Conservation (phyloP, 2,329 filamentous ascomycete species). For the Cadophora sp. region DNA sequence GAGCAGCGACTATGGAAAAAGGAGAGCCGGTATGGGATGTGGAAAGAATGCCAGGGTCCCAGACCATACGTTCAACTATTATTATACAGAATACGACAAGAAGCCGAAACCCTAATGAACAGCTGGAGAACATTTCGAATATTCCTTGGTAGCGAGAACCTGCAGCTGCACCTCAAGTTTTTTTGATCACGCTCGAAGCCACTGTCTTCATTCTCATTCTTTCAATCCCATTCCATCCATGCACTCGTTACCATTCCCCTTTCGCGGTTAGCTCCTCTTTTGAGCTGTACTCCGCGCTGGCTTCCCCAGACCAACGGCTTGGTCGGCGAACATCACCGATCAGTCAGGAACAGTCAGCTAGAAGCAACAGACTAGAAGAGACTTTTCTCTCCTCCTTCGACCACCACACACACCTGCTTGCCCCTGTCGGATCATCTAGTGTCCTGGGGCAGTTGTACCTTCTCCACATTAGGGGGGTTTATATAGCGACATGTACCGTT, state of each 20-base stretch:
- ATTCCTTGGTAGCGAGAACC: conserved; percentile 24
- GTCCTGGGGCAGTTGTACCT: not conserved
- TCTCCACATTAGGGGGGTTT: conserved; percentile 25
- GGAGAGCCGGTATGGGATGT: not conserved
- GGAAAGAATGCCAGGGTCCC: not conserved
- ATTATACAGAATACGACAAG: conserved; percentile 17
- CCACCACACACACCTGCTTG: conserved; percentile 16
- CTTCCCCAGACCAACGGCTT: conserved; percentile 24
- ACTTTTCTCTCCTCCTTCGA: conserved; percentile 6
- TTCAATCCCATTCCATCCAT: not conserved
- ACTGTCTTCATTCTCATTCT: not conserved
- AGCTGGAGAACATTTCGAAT: conserved; percentile 17
- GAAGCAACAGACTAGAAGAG: conserved; percentile 13
- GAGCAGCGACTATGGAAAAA: not conserved
- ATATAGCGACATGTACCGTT: conserved; percentile 24
- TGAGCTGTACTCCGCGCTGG: conserved; percentile 3
- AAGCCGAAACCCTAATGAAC: conserved; percentile 20
- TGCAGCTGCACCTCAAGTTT: conserved; percentile 21
- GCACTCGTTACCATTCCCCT: conserved; percentile 2
- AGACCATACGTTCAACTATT: not conserved
- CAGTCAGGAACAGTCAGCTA: conserved; percentile 9
- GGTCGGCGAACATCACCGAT: conserved; percentile 26
- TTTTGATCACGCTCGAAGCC: conserved; percentile 21
- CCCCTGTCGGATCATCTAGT: conserved; percentile 22
- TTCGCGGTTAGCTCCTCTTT: conserved; percentile 7